Evolutionary conservation across 2,329 filamentous ascomycete species (phyloP).

Genomic region (Fusarium sp.): DNA sequence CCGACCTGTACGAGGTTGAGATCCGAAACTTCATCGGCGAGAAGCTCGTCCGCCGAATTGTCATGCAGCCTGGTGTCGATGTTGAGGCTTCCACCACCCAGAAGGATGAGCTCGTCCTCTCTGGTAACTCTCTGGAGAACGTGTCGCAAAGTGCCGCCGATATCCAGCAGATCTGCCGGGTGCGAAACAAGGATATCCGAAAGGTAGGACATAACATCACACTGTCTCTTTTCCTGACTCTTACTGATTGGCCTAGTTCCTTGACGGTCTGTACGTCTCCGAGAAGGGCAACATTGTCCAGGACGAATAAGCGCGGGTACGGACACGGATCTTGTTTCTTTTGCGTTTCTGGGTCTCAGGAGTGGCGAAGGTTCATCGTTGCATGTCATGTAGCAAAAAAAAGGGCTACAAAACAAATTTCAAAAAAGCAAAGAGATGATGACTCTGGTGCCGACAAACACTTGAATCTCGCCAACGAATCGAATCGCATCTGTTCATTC

Average conservation of each 20-base stretch:
- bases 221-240: background rate
- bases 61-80: slow-evolving; percentile 89
- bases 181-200: slow-evolving; percentile 99
- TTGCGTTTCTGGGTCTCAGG: slow-evolving; percentile 71
- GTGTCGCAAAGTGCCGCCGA: slow-evolving; percentile 98
- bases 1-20: slow-evolving; percentile 89
- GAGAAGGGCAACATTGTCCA: slow-evolving; percentile 96
- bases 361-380: slow-evolving; percentile 71
- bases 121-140: slow-evolving; percentile 94
- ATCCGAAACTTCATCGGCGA: slow-evolving; percentile 99
- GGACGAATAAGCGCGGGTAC: slow-evolving; percentile 67
- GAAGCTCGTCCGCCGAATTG: slow-evolving; percentile 96
- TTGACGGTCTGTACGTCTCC: slow-evolving; percentile 99
- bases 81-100: slow-evolving; percentile 89
- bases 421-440: slow-evolving; percentile 54
- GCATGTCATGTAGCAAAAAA: slow-evolving; percentile 68
- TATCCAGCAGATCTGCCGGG: slow-evolving; percentile 99
- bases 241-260: slow-evolving; percentile 73
- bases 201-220: slow-evolving; percentile 69
- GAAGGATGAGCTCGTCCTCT: slow-evolving; percentile 97
- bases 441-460: slow-evolving; percentile 42
- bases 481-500: background rate
- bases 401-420: slow-evolving; percentile 55
- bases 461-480: slow-evolving; percentile 22
- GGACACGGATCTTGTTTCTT: slow-evolving; percentile 59